A percentile compares a stretch with the other conserved stretches of the same genome.
These are phyloP conservation scores for Paracoccidioides lutzii DNA, from an alignment of 2,329 filamentous ascomycete genomes.

Conservation along the genomic window DNA sequence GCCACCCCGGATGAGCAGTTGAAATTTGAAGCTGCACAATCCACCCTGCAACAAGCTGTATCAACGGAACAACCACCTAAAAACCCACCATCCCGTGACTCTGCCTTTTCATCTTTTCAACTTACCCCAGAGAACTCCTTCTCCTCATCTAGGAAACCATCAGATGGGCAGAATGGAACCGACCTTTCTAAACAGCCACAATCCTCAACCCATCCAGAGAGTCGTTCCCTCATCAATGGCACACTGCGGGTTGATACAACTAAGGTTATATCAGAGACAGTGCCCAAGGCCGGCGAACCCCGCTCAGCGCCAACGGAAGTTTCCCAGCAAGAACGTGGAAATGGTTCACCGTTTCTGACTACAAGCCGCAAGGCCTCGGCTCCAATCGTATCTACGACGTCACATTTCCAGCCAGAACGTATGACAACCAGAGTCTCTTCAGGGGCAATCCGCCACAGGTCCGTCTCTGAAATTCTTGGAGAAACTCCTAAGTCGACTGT, in stretches of 20 bases:
- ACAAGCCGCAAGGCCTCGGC: not conserved
- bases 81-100: not conserved
- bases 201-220: not conserved
- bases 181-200: not conserved
- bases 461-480: slow-evolving; percentile 58
- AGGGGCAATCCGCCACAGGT: slow-evolving; percentile 57
- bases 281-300: not conserved
- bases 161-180: not conserved
- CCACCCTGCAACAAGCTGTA: slow-evolving; percentile 15
- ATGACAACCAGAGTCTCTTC: slow-evolving; percentile 60
- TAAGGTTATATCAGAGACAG: not conserved
- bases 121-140: not conserved
- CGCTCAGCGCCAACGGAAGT: not conserved
- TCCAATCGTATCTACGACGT: not conserved
- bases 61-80: not conserved
- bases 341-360: slow-evolving; percentile 9
- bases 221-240: not conserved
- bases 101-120: not conserved
- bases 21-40: slow-evolving; percentile 42
- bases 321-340: slow-evolving; percentile 1
- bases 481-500: slow-evolving; percentile 37
- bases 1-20: slow-evolving; percentile 48
- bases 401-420: slow-evolving; percentile 34
- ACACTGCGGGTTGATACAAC: not conserved
- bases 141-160: not conserved